Evolutionary conservation across 2,329 filamentous ascomycete genomes (phyloP), one percentile per base, ranked within the genome.

Genomic region (Ampelomyces quisqualis): DNA sequence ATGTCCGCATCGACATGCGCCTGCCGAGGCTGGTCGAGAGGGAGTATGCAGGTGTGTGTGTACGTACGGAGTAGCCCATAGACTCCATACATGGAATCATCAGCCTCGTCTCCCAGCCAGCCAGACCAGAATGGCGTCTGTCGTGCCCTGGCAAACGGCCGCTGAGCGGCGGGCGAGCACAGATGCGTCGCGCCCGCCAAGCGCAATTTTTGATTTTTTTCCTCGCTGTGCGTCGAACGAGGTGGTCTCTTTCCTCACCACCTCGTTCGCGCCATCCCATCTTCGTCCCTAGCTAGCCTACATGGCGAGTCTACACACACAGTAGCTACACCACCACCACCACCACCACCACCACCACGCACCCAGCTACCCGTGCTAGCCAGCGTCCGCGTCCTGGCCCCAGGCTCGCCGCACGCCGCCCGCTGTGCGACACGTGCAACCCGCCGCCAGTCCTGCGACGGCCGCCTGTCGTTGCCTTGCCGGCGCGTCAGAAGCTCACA

Each of bases 271-370:
- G 56, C 62, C 62, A 65, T 67, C 60, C 65, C 64, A 51, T 45
- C 62, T 65, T 59, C 40, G 60, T 63, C 56, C 43, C 57, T 67
- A 67, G 62, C 57, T 67, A 67, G 62, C 44, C 59, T 58, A 49
- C 63, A 51, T 67, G 63, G 64, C 64, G 56, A 65, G 65, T 67
- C 63, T 66, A n/a, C n/a, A n/a, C n/a, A n/a, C n/a, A n/a, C n/a
- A n/a, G n/a, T n/a, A n/a, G n/a, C n/a, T n/a, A n/a, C n/a, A n/a
- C n/a, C n/a, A n/a, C n/a, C n/a, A n/a, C n/a, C n/a, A n/a, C n/a
- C 56, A 47, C 53, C 53, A 55, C 47, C 51, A 49, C 45, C 42
- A 44, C 45, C 39, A 43, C 38, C 19, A 40, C n/a, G n/a, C n/a
- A n/a, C n/a, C n/a, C n/a, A n/a, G n/a, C n/a, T n/a, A n/a, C n/a